Conservation (phyloP, 768 basidiomycete genomes). For the Termitomyces eurrhizus region DNA sequence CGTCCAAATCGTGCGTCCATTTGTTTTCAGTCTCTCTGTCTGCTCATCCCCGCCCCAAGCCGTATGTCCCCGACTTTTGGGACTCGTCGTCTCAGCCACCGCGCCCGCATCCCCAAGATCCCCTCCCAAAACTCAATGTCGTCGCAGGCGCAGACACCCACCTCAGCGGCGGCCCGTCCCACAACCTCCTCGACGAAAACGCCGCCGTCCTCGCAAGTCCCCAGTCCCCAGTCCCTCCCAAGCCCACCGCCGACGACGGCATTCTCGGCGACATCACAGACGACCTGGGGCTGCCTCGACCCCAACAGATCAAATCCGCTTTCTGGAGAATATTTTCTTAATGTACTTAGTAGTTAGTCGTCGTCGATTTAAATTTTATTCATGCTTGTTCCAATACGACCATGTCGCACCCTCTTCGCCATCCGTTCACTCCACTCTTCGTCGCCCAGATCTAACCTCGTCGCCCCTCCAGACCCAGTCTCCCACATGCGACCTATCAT, state of each 20-base stretch:
- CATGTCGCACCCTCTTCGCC: slow-evolving; percentile 8
- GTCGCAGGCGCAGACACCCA: slow-evolving; percentile 37
- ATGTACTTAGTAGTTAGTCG: not conserved
- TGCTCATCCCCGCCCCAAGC: slow-evolving; percentile 26
- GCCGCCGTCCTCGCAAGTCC: slow-evolving; percentile 15
- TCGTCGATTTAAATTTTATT: not conserved
- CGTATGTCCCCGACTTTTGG: slow-evolving; percentile 45
- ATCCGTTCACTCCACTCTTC: slow-evolving; percentile 25
- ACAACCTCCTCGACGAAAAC: slow-evolving; percentile 27
- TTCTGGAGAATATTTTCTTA: slow-evolving; percentile 30
- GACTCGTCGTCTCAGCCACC: slow-evolving; percentile 26
- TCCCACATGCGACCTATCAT: slow-evolving; percentile 79
- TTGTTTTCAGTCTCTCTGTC: slow-evolving; percentile 8
- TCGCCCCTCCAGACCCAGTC: slow-evolving; percentile 74
- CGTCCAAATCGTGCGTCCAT: slow-evolving; percentile 54
- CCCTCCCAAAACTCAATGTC: slow-evolving; percentile 40
- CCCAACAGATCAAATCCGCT: slow-evolving; percentile 26
- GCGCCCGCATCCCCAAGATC: slow-evolving; percentile 18
- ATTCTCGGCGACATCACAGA: slow-evolving; percentile 43
- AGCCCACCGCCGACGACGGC: slow-evolving; percentile 23
- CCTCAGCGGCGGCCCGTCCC: slow-evolving; percentile 33
- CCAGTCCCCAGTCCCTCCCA: slow-evolving; percentile 8
- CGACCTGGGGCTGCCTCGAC: slow-evolving; percentile 40
- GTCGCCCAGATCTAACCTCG: slow-evolving; percentile 25
- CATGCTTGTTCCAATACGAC: slow-evolving; percentile 15